These are phyloP conservation scores for Taiozyma sp. DNA, from an alignment of 1,139 yeast species.

Conservation along the genomic window DNA sequence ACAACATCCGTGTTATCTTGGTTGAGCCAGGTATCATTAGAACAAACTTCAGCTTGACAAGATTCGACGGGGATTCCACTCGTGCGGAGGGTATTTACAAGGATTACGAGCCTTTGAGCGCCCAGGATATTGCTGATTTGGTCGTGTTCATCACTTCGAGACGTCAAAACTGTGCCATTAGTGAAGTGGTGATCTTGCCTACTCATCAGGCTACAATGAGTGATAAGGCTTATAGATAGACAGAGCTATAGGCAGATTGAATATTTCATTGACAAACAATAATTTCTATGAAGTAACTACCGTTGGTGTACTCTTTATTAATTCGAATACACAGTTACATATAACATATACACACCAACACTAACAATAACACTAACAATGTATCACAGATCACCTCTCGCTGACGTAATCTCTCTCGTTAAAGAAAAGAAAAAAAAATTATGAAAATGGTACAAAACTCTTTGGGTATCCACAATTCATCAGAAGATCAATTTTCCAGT, in stretches of 20 bases:
- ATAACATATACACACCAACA: too few species aligned
- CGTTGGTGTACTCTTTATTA: too few species aligned
- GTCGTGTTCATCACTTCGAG: constrained; percentile 58
- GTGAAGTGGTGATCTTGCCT: constrained; percentile 64
- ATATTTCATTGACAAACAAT: too few species aligned
- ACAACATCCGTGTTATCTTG: constrained; percentile 62
- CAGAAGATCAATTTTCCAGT: not conserved
- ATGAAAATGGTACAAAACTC: not conserved
- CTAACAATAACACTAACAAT: too few species aligned
- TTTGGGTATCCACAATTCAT: not conserved
- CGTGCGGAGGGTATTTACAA: constrained; percentile 63
- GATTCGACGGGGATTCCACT: constrained; percentile 63
- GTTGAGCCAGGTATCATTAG: constrained; percentile 76
- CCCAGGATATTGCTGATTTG: constrained; percentile 67
- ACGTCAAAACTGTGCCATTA: constrained; percentile 60
- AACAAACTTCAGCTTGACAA: constrained; percentile 64
- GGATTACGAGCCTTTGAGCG: constrained; percentile 58
- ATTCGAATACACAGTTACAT: too few species aligned
- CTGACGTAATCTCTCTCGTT: not conserved
- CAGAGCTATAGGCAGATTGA: too few species aligned
- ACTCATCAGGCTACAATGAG: constrained; percentile 51
- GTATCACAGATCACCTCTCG: not conserved
- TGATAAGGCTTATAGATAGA: constrained; percentile 18
- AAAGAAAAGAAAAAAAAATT: not conserved
- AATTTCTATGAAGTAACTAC: too few species aligned